phyloP scores from a whole-genome alignment of 345 rosid species.

The Pugionium dolabratum region DNA sequence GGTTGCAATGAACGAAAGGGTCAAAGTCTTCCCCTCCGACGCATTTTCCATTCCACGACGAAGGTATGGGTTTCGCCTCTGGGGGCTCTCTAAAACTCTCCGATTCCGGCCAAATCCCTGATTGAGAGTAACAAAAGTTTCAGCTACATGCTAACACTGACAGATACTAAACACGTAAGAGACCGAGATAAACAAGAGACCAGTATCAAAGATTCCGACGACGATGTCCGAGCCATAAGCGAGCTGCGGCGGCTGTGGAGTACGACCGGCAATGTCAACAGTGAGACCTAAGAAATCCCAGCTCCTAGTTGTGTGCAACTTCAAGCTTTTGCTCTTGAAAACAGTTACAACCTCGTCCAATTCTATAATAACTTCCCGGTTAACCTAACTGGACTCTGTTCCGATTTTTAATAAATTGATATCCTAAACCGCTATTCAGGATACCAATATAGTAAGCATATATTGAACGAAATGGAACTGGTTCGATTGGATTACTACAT shows the following conservation, averaged over 20 bases:
- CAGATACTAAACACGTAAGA: neutral
- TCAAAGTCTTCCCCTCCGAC: constrained; percentile 52
- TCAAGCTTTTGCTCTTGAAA: constrained; percentile 49
- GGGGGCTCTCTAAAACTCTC: constrained; percentile 55
- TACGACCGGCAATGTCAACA: neutral
- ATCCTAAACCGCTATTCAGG: neutral
- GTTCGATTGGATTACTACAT: neutral
- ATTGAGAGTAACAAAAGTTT: neutral
- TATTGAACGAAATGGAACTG: neutral
- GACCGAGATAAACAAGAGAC: constrained; percentile 23
- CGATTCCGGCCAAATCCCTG: constrained; percentile 80
- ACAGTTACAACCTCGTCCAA: constrained; percentile 55
- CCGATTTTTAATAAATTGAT: neutral
- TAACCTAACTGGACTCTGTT: neutral
- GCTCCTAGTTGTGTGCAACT: constrained; percentile 71
- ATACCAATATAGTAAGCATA: too few species aligned
- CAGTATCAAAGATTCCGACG: constrained; percentile 57
- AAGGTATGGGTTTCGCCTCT: constrained; percentile 50
- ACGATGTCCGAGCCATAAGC: constrained; percentile 49
- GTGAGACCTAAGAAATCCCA: constrained; percentile 76
- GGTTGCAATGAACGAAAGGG: constrained; percentile 57
- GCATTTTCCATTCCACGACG: constrained; percentile 63
- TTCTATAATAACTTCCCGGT: constrained; percentile 40
- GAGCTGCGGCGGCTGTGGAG: constrained; percentile 41
- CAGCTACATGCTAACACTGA: neutral